Evolutionary conservation across 192 early-diverging fungal genomes (phyloP).

Genomic region (Rhizophagus clarus): DNA sequence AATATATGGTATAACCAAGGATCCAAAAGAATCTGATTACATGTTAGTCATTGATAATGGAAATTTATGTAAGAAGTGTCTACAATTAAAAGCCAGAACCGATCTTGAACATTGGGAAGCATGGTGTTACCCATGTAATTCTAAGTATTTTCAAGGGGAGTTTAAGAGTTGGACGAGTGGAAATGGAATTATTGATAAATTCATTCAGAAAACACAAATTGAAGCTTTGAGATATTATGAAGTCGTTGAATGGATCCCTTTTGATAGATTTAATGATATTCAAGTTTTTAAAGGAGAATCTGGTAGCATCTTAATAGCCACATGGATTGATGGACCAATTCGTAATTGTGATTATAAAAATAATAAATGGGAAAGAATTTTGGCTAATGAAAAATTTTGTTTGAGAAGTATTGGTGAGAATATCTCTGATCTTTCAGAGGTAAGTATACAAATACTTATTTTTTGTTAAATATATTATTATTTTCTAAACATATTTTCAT

Average conservation of each 20-base stretch:
- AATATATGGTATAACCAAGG: conserved; percentile 40
- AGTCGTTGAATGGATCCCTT: conserved; percentile 6
- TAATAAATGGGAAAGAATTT: not conserved
- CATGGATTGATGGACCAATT: not conserved
- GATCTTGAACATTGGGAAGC: too few relatives aligned
- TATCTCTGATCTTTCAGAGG: not conserved
- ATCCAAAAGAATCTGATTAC: conserved; percentile 35
- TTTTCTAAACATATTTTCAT: not conserved
- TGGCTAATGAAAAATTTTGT: not conserved
- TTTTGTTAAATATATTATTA: not conserved
- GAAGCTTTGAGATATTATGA: not conserved
- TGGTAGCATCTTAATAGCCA: not conserved
- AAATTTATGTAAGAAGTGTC: too few relatives aligned
- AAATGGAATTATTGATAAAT: not conserved
- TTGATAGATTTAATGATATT: not conserved
- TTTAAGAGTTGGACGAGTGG: not conserved
- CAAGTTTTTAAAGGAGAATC: not conserved
- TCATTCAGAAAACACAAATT: not conserved
- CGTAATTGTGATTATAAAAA: not conserved
- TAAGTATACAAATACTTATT: too few relatives aligned
- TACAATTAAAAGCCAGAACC: too few relatives aligned
- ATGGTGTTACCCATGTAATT: too few relatives aligned
- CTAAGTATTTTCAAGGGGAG: not conserved
- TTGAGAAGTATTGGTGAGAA: not conserved
- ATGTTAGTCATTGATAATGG: conserved; percentile 44